Evolutionary conservation across 306 rosid genomes (phyloP).

Genomic region (Rosa persica): DNA sequence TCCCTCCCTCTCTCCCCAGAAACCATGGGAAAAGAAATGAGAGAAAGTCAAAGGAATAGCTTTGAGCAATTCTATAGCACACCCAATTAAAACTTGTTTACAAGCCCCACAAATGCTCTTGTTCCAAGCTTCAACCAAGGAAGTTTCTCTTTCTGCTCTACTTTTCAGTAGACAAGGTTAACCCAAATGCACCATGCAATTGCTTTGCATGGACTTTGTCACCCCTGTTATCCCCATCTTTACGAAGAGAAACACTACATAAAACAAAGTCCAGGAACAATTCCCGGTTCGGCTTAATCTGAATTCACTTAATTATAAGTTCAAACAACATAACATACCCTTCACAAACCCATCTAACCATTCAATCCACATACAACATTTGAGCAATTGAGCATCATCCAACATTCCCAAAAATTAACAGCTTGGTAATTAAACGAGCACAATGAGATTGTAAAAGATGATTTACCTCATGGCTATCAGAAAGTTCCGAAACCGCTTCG

Average conservation of each 20-base stretch:
- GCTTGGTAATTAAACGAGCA: too few relatives aligned
- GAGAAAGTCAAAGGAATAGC: background rate
- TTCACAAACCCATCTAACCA: background rate
- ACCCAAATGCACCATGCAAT: background rate
- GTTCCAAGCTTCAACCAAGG: background rate
- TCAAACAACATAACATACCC: background rate
- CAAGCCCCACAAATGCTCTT: background rate
- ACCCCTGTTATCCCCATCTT: background rate
- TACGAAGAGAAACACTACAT: background rate
- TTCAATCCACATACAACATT: background rate
- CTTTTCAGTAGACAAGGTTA: background rate
- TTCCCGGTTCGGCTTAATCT: background rate
- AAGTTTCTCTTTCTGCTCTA: background rate
- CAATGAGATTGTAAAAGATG: background rate
- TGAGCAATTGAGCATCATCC: background rate
- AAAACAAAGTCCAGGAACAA: background rate
- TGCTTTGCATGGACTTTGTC: background rate
- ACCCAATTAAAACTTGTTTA: background rate
- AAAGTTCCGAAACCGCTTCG: constrained; percentile 62
- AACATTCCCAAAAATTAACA: background rate
- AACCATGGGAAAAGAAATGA: background rate
- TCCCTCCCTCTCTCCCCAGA: background rate
- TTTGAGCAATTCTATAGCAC: background rate
- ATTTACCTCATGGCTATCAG: constrained; percentile 69
- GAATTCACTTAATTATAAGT: background rate